These are phyloP conservation scores for Dimocarpus longan DNA, from an alignment of 345 rosid species.

Conservation along the genomic window DNA sequence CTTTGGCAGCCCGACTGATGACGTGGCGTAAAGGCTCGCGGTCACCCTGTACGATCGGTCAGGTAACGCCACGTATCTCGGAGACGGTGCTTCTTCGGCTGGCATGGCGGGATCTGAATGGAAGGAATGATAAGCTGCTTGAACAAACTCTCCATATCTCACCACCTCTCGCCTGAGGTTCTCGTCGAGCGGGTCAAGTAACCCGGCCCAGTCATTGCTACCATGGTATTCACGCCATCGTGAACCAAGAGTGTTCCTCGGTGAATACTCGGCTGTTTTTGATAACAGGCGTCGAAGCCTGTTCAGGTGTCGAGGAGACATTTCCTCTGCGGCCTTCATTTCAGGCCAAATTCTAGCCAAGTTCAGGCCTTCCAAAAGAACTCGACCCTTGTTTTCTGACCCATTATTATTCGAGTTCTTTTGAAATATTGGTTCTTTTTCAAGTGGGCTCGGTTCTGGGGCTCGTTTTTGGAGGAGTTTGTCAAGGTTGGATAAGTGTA, in stretches of 20 bases:
- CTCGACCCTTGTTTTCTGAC: conserved; percentile 27
- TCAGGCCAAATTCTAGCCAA: conserved; percentile 77
- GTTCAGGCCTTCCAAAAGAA: conserved; percentile 56
- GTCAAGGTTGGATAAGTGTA: conserved; percentile 66
- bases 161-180: conserved; percentile 66
- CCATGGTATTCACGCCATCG: conserved; percentile 82
- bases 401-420: conserved; percentile 18
- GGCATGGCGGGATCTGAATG: conserved; percentile 78
- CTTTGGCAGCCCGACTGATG: conserved; percentile 79
- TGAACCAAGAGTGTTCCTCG: conserved; percentile 68
- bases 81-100: conserved; percentile 49
- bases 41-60: conserved; percentile 76
- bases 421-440: background rate
- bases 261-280: conserved; percentile 72
- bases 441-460: conserved; percentile 17
- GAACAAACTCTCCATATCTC: conserved; percentile 57
- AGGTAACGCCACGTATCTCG: conserved; percentile 63
- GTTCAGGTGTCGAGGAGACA: conserved; percentile 78
- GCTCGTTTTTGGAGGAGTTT: conserved; percentile 48
- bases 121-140: conserved; percentile 63
- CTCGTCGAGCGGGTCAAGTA: conserved; percentile 65
- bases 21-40: conserved; percentile 80
- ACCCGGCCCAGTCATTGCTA: conserved; percentile 48
- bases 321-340: conserved; percentile 81
- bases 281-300: conserved; percentile 78